Evolutionary conservation across 495 filamentous ascomycete species (phyloP), one percentile per base, ranked within the genome.

Genomic region (Talaromyces thailandensis): DNA sequence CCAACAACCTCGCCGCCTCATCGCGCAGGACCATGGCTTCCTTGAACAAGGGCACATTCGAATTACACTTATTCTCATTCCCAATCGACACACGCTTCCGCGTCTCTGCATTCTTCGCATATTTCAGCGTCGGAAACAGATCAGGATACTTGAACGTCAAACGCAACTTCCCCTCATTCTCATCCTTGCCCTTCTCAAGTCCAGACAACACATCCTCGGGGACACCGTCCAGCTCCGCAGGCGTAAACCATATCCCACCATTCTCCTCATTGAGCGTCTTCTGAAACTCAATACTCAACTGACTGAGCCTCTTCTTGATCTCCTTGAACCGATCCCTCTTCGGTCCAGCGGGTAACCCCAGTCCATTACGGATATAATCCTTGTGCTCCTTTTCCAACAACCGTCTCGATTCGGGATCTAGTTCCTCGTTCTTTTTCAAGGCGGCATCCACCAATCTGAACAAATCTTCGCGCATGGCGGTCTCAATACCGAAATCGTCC

Each of bases 1-100:
- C 93, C 25, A 98, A 78, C 43, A 98, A 77, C 57, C 95, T 86
- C 35, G 95, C 94, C 24, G 88, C 91, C 75, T 98, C 95, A 66
- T 98, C 94, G 18, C 95, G 88, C 62, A 98, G 81, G 16, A 93
- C 72, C 53, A 98, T 83, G 2, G 92, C 84, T 73, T 97, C 94
- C 61, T 81, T 84, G 81, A 98, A 98, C 18, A 98, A 78, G 0
- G 87, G 83, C 6, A 87, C 83, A 68, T 98, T 98, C 69, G 90
- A 76, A 69, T 93, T 93, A 75, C 86, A 90, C 84, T 91, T 89
- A 75, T 92, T 92, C 75, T 88, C 86, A 65, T 88, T 87, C 56
- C 75, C 77, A 48, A 88, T 76, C 68, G 81, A 82, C 12, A 88
- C 72, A 64, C 77, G 73, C 65, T 80, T 77, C 11, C 86, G 79